These are phyloP conservation scores for Ascochyta pisi DNA, from an alignment of 2,329 filamentous ascomycete genomes.

Conservation along the genomic window DNA sequence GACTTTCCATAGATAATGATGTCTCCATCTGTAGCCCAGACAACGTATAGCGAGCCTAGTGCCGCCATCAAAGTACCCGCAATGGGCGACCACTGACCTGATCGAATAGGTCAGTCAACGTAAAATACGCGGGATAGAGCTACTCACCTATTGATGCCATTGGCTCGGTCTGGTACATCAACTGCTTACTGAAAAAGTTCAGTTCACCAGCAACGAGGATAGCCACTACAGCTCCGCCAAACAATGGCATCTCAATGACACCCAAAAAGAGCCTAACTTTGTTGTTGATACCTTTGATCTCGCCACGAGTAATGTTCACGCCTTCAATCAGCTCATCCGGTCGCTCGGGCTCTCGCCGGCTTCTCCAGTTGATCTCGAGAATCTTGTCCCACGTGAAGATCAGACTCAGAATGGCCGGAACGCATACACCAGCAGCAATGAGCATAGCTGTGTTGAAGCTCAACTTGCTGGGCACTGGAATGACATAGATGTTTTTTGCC, in stretches of 20 bases:
- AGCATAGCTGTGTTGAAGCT: conserved; percentile 67
- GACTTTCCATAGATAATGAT: neutral
- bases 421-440: conserved; percentile 68
- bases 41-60: conserved; percentile 64
- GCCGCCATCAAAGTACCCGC: conserved; percentile 65
- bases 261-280: conserved; percentile 47
- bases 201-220: conserved; percentile 68
- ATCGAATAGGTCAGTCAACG: neutral
- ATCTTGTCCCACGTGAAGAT: conserved; percentile 71
- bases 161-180: conserved; percentile 67
- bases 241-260: conserved; percentile 64
- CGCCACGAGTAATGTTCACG: conserved; percentile 61
- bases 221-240: conserved; percentile 64
- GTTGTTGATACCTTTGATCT: conserved; percentile 55
- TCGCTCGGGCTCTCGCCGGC: conserved; percentile 46
- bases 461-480: conserved; percentile 63
- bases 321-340: conserved; percentile 57
- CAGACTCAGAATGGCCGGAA: conserved; percentile 68
- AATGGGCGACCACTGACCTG: conserved; percentile 64
- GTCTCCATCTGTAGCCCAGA: conserved; percentile 46
- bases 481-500: conserved; percentile 67
- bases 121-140: too few species aligned
- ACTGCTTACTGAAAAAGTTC: conserved; percentile 67
- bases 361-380: conserved; percentile 66
- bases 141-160: conserved; percentile 62